Base-by-base conservation (phyloP, 2,329 filamentous ascomycete species). In the Tolypocladium tundrense region DNA sequence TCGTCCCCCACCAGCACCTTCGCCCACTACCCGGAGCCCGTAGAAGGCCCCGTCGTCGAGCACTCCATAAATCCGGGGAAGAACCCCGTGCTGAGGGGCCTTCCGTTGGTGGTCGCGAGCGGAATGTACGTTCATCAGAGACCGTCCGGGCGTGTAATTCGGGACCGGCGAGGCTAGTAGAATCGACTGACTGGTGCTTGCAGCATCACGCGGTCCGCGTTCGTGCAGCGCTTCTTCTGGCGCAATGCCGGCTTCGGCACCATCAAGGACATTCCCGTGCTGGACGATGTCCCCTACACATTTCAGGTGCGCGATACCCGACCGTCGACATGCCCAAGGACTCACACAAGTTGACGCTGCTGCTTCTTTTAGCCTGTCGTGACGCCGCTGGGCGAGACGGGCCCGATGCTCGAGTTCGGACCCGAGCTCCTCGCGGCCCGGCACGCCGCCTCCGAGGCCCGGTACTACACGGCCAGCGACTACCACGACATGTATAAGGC, bases 401-500 rank as follows among this genome's bases (percentile, higher is more conserved):
- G 62, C 61, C 57, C 66, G 54, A 66, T 77, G 64, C 69, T 78
- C 4, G 69, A 73, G 4, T 70, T 81, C 41, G 75, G 73, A 3
- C 63, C 73, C 0, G 72, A 76, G 41, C 72, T 80, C 4, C 69
- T 72, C 53, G 67, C 69, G 52, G 71, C 71, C 13, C 73, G 75
- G 54, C 72, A 79, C 9, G 67, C 71, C 19, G 68, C 73, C 51
- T 67, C 75, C 14, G 64, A 70, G 6, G 77, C 75, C 19, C 79
- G 82, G 51, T 90, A 88, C 73, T 83, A 86, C 69, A 88, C 88
- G 4, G 82, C 85, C 31, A 79, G 82, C 14, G 90, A 96, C 73
- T 96, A 91, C 69, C 86, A 91, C 68, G 80, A 82, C 55, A 81
- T 88, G 45, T 96, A 92, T 74, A 80, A 79, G 61, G 83, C 83